Conservation (phyloP, 257 asterid species). For the Osmanthus fragrans region DNA sequence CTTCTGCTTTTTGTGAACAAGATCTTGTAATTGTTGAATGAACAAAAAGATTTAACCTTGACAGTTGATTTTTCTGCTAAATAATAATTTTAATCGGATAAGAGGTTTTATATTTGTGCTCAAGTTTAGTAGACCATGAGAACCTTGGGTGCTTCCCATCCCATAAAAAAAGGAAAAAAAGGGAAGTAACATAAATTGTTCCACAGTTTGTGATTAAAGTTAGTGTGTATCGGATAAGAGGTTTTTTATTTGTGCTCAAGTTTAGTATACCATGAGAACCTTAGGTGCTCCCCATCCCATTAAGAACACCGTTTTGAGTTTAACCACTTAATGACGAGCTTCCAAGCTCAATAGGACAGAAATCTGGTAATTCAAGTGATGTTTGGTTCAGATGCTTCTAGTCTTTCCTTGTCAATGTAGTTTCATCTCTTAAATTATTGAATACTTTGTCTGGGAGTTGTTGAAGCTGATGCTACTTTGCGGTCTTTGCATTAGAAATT, state of each 20-base stretch:
- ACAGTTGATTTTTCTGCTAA: neutral
- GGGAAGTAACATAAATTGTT: neutral
- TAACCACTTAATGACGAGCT: neutral
- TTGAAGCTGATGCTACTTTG: neutral
- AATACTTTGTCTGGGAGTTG: neutral
- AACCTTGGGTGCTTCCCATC: neutral
- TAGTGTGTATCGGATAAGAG: too few species aligned
- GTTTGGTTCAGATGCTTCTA: neutral
- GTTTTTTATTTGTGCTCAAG: too few species aligned
- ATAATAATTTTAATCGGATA: neutral
- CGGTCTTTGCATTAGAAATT: neutral
- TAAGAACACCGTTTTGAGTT: neutral
- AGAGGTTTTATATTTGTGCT: constrained; percentile 1
- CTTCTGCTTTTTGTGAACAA: neutral
- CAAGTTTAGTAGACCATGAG: neutral
- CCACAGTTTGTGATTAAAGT: neutral
- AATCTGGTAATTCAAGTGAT: neutral
- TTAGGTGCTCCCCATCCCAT: too few species aligned
- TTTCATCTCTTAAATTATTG: neutral
- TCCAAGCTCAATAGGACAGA: neutral
- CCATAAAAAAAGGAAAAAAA: neutral
- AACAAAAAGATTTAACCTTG: neutral
- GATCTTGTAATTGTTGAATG: constrained; percentile 19
- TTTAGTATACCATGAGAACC: too few species aligned
- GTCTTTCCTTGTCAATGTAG: neutral